Evolutionary conservation across 371 early-diverging fungal species (phyloP), one percentile per base, ranked within the genome.

Genomic region (Lichtheimia corymbifera): DNA sequence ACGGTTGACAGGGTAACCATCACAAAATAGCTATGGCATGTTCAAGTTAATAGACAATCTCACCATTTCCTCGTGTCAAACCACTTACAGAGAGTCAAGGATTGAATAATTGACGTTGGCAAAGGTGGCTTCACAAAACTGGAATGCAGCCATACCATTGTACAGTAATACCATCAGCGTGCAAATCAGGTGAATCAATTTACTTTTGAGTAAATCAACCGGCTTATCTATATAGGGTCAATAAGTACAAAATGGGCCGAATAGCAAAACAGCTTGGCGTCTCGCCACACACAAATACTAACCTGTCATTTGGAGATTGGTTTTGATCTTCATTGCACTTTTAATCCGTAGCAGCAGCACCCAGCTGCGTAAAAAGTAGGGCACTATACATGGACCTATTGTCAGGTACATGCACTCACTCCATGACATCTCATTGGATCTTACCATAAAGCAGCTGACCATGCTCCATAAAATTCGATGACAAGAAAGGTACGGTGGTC

Each of bases 1-100:
- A 93, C 93, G 0, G 93, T 93, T 0, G 90, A 84, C 6, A 88
- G 68, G 1, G 87, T 89, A 25, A 87, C 84, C 65, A 88, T 78
- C 24, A 83, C 85, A 50, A 84, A 80, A 59, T 88, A 87, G n/a
- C 78, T 71, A 53, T 43, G 14, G 25, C 50, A 35, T 3, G 17
- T 9, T 6, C 45, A 24, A 17, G 53, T 18, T 55, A 13, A 15
- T 15, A 4, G 17, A 28, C 9, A 11, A 35, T 9, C 35, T 1
- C 35, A 27, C 15, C 41, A 1, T 53, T 53, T 40, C 28, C 50
- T 13, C 17, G 3, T 28, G 20, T n/a, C 9, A 17, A 50, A 14
- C 6, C 7, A 61, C 67, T 65, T 67, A 71, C 56, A 80, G 55
- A 0, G 84, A 80, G 13, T 85, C 85, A 56, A 83, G 51, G 17